A percentile compares a stretch with the other conserved stretches of the same genome.
These are phyloP conservation scores for Hemisphaericaspora xylofermentans DNA, from an alignment of 1,139 yeast genomes.

Conservation along the genomic window DNA sequence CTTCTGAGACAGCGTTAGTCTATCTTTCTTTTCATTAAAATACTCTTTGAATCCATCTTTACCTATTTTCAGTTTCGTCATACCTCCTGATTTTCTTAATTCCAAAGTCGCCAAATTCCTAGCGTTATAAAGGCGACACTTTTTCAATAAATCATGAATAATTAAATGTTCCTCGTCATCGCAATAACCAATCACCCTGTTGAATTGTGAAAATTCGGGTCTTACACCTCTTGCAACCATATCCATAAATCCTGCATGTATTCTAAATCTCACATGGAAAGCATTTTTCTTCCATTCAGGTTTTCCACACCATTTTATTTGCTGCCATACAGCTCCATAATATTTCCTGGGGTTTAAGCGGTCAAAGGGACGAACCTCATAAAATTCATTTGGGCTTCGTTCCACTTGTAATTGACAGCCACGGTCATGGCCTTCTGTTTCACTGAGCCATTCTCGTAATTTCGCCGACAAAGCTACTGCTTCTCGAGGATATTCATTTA, in stretches of 20 bases:
- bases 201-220: slow-evolving; percentile 39
- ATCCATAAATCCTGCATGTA: slow-evolving; percentile 35
- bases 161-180: slow-evolving; percentile 20
- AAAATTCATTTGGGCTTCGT: no score
- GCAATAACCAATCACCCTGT: slow-evolving; percentile 17
- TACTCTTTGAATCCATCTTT: slow-evolving; percentile 19
- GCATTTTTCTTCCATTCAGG: not conserved
- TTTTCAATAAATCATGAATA: slow-evolving; percentile 22
- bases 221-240: slow-evolving; percentile 33
- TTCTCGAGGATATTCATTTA: slow-evolving; percentile 29
- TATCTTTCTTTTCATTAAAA: slow-evolving; percentile 13
- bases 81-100: slow-evolving; percentile 17
- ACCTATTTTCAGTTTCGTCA: slow-evolving; percentile 20
- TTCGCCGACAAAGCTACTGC: slow-evolving; percentile 22
- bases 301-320: not conserved
- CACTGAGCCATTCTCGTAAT: slow-evolving; percentile 22
- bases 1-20: slow-evolving; percentile 29
- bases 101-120: slow-evolving; percentile 20
- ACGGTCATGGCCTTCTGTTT: not conserved
- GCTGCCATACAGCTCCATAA: not conserved
- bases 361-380: not conserved
- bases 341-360: not conserved
- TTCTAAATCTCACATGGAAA: slow-evolving; percentile 33
- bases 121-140: slow-evolving; percentile 19
- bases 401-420: not conserved